A percentile compares a stretch with the other conserved stretches of the same genome.
Evolutionary conservation across 352 stramenopile species (phyloP).

Genomic region (Phytopythium vexans): DNA sequence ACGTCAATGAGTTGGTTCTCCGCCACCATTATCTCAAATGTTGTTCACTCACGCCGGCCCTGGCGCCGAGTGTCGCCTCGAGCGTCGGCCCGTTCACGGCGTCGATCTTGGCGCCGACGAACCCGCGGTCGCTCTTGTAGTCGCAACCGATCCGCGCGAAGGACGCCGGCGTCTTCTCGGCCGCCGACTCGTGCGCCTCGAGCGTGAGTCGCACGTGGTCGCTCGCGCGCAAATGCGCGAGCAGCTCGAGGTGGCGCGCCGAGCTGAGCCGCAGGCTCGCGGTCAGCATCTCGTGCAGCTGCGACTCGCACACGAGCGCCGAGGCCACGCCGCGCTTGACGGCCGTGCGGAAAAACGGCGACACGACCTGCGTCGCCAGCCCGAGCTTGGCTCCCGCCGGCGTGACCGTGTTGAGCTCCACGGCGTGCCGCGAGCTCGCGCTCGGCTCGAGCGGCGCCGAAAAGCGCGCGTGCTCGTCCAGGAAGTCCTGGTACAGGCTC

Average conservation of each 20-base stretch:
- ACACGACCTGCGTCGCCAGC: constrained; percentile 52
- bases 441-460: constrained; percentile 35
- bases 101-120: constrained; percentile 71
- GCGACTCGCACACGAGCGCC: constrained; percentile 59
- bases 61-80: constrained; percentile 49
- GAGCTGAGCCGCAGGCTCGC: constrained; percentile 65
- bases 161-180: constrained; percentile 59
- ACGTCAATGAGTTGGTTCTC: background rate
- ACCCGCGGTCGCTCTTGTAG: constrained; percentile 40
- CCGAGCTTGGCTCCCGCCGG: constrained; percentile 48
- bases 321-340: constrained; percentile 64
- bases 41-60: constrained; percentile 26
- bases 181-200: constrained; percentile 66
- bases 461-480: constrained; percentile 46
- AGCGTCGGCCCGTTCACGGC: constrained; percentile 77
- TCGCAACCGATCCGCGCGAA: constrained; percentile 74
- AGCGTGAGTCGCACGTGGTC: constrained; percentile 59
- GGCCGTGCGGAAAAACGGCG: constrained; percentile 69
- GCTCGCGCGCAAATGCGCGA: constrained; percentile 62
- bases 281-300: constrained; percentile 65
- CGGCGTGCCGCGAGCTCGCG: constrained; percentile 44
- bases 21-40: background rate
- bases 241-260: constrained; percentile 59
- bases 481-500: constrained; percentile 67
- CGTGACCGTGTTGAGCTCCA: constrained; percentile 50